Base-by-base conservation (phyloP, 2,329 filamentous ascomycete genomes). In the Clonostachys byssicola region DNA sequence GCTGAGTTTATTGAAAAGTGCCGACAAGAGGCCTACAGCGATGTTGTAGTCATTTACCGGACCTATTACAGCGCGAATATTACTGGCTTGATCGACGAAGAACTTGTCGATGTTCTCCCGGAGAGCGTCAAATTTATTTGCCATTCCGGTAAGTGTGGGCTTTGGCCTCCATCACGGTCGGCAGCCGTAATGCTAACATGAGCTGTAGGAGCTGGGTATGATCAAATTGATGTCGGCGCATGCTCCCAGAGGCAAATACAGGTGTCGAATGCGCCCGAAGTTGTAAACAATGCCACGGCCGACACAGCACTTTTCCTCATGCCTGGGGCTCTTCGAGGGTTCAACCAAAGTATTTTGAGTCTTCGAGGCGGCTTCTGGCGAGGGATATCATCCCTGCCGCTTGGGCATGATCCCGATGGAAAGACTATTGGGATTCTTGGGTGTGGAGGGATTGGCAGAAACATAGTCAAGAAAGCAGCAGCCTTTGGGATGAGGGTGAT, bases 141-240 rank as follows among this genome's bases (percentile, higher is more conserved):
- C 56, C 81, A 85, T 61, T 81, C 81, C 54, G 80, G 74, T 81
- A 58, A 51, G 68, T 58, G n/a, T 12, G n/a, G 35, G 40, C n/a
- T n/a, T n/a, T n/a, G n/a, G n/a, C n/a, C n/a, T n/a, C n/a, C n/a
- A n/a, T n/a, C n/a, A n/a, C n/a, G n/a, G n/a, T n/a, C n/a, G n/a
- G n/a, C n/a, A n/a, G n/a, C n/a, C n/a, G n/a, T n/a, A n/a, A n/a
- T n/a, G n/a, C n/a, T n/a, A n/a, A n/a, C n/a, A n/a, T n/a, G n/a
- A n/a, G n/a, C n/a, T n/a, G n/a, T 50, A 87, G 85, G 88, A 51
- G 88, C 90, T 48, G 90, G 90, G 35, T 95, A 95, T 66, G 90
- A 95, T 64, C 85, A 91, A 63, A 74, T 95, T 52, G 85, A 91
- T 62, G 74, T 92, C 8, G 63, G 78, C 43, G 85, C 86, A 38